Evolutionary conservation across 352 stramenopile genomes (phyloP), one percentile per base, ranked within the genome.

Genomic region (Globisporangium nagaii): DNA sequence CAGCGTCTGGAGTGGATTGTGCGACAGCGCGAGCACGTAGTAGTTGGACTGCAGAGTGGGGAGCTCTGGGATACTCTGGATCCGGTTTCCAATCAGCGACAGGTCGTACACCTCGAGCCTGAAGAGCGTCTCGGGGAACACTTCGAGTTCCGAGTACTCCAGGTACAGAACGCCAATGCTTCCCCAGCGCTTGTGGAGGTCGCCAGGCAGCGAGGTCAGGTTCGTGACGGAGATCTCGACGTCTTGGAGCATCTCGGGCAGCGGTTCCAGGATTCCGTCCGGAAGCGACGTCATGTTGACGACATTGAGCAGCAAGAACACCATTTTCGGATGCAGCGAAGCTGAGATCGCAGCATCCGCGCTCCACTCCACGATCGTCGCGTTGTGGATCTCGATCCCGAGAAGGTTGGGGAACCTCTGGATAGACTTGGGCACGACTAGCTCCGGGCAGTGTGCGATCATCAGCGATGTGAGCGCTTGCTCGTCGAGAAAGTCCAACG

Each of bases 351-450:
- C 64, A 5, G 65, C 67, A 1, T 68, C 52, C 0, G 12, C 11
- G 6, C 20, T 37, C 67, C 67, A 75, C 19, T 52, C 34, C 7
- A 48, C 36, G 34, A 74, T 36, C 40, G 67, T 72, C 25, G 45
- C 61, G 36, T 75, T 75, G 57, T 64, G 63, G n/a, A 73, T 59
- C 24, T 75, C 63, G 35, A 73, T 44, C 17, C 67, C 64, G 1
- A 75, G 37, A 4, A 75, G 40, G 28, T 75, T 70, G 5, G 40
- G 46, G 25, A 70, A 75, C 2, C n/a, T 35, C 24, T 47, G 56
- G 35, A 72, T 60, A 1, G 49, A 30, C 12, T 34, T 2, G 3
- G 60, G 60, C 11, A 72, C 28, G 25, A 35, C 31, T 1, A 75
- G 45, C 1, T 40, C 45, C 12, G 60, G 31, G 52, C 63, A 75